Percentiles rank a stretch among this genome's conserved stretches.
phyloP scores from a whole-genome alignment of 2,329 filamentous ascomycete species.

The Fusarium camptoceras region DNA sequence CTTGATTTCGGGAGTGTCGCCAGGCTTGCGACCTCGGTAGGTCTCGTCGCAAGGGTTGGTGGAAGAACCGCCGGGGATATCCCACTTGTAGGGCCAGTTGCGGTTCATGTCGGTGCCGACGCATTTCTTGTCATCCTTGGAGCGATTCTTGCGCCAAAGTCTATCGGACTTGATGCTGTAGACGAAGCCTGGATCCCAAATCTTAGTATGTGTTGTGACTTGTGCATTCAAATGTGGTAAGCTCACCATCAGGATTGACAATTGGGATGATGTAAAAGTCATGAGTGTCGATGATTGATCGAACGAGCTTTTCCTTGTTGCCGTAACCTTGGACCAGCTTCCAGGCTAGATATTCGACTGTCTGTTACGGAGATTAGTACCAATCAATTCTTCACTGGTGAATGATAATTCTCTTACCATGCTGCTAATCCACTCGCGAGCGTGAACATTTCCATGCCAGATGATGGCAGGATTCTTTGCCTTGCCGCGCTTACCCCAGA shows the following conservation, averaged over 20 bases:
- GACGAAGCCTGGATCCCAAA: constrained; percentile 60
- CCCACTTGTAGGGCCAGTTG: constrained; percentile 70
- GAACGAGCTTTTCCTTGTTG: constrained; percentile 22
- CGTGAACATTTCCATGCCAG: constrained; percentile 69
- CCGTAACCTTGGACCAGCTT: constrained; percentile 39
- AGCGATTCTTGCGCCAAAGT: constrained; percentile 72
- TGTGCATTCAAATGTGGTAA: rapidly evolving
- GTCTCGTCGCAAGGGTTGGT: constrained; percentile 63
- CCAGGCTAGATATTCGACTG: constrained; percentile 41
- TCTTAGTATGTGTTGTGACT: rapidly evolving
- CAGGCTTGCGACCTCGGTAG: constrained; percentile 58
- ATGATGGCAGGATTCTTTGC: constrained; percentile 64
- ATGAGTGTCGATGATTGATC: constrained; percentile 64
- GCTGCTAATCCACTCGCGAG: constrained; percentile 69
- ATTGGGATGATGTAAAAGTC: constrained; percentile 75
- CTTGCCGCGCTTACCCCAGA: constrained; percentile 61
- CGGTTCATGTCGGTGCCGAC: constrained; percentile 69
- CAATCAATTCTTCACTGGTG: rapidly evolving
- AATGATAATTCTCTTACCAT: constrained; percentile 53
- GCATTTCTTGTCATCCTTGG: constrained; percentile 56
- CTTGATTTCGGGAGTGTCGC: constrained; percentile 63
- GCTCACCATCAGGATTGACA: constrained; percentile 69
- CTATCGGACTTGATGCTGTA: constrained; percentile 59
- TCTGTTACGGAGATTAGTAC: constrained; percentile 3
- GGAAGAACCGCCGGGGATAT: constrained; percentile 61